These are phyloP conservation scores for Vicia sativa DNA, from an alignment of 306 rosid species.

Conservation along the genomic window DNA sequence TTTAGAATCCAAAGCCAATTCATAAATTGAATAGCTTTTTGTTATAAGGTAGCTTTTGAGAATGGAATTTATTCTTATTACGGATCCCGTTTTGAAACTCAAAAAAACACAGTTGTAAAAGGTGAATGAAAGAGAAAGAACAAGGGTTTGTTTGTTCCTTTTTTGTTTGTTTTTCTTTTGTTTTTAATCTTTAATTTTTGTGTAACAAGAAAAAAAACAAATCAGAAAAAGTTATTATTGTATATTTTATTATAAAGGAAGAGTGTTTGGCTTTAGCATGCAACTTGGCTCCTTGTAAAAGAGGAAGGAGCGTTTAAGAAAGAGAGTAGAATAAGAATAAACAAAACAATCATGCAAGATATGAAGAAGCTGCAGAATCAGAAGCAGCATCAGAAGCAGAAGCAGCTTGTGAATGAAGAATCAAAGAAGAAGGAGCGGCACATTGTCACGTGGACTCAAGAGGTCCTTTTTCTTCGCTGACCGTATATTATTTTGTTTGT, in stretches of 20 bases:
- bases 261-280: conserved; percentile 71
- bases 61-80: conserved; percentile 48
- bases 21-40: conserved; percentile 24
- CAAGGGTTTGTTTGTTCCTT: conserved; percentile 42
- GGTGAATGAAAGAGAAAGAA: conserved; percentile 53
- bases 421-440: conserved; percentile 99
- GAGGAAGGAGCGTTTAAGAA: conserved; percentile 73
- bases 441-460: conserved; percentile 94
- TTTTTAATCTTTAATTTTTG: neutral
- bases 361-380: conserved; percentile 48
- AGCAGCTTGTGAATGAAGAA: conserved; percentile 58
- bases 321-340: conserved; percentile 48
- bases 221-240: conserved; percentile 30
- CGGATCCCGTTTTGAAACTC: conserved; percentile 55
- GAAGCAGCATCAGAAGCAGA: conserved; percentile 37
- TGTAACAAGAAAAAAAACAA: conserved; percentile 1
- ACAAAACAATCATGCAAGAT: conserved; percentile 63
- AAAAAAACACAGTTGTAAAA: conserved; percentile 46
- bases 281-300: conserved; percentile 66
- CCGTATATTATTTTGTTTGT: neutral
- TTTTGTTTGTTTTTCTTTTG: conserved; percentile 3
- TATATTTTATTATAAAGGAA: conserved; percentile 44
- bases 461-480: conserved; percentile 57
- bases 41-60: conserved; percentile 54
- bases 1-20: conserved; percentile 85